These are phyloP conservation scores for Puccinia coronata DNA, from an alignment of 1,284 basidiomycete genomes.

Conservation along the genomic window DNA sequence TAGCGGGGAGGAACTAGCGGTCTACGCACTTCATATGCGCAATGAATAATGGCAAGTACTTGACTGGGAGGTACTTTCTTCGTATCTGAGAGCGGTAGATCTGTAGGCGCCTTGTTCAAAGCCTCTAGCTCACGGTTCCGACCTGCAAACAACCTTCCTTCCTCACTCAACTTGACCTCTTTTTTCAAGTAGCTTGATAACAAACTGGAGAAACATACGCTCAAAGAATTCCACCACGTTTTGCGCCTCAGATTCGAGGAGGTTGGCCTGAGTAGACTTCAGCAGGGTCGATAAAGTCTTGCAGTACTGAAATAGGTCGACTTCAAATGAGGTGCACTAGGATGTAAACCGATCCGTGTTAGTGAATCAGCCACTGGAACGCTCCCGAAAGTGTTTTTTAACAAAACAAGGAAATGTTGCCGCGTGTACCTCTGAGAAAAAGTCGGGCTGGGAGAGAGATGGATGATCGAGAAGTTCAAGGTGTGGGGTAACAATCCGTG, in stretches of 20 bases:
- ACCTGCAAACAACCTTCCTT: background rate
- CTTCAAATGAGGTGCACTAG: conserved; percentile 28
- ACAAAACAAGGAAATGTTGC: background rate
- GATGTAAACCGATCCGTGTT: background rate
- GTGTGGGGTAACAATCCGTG: conserved; percentile 14
- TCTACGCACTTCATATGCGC: conserved; percentile 25
- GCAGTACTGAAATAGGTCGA: conserved; percentile 27
- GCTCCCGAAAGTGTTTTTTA: too few relatives aligned
- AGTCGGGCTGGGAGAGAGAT: conserved; percentile 19
- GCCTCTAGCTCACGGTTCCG: conserved; percentile 2
- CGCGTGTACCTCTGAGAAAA: conserved; percentile 33
- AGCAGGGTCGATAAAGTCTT: conserved; percentile 3
- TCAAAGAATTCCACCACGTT: conserved; percentile 22
- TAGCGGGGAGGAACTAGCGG: background rate
- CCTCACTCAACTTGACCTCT: background rate
- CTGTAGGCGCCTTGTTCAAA: background rate
- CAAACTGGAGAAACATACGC: background rate
- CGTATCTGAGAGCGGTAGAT: background rate
- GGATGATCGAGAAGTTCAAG: conserved; percentile 10
- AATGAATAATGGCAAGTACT: conserved; percentile 25
- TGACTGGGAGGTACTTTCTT: conserved; percentile 15
- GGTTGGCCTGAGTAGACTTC: background rate
- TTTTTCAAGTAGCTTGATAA: background rate
- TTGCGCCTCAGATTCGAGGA: conserved; percentile 16
- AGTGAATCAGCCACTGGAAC: background rate